Evolutionary conservation across 1,284 basidiomycete species (phyloP), one percentile per base, ranked within the genome.

Genomic region (Polyporus tsugae): DNA sequence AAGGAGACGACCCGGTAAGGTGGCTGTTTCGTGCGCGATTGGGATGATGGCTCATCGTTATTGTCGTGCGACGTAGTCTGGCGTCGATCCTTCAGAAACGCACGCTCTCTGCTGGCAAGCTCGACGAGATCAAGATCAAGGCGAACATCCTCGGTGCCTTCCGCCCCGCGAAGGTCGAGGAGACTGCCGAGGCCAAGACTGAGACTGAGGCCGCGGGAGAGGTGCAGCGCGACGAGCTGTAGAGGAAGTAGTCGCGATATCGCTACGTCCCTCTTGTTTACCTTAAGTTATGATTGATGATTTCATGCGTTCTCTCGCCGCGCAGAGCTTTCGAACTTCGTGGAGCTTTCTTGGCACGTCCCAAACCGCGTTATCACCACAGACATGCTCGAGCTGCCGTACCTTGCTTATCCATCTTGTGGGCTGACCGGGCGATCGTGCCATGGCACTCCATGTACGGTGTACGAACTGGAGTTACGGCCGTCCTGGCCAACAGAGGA

Each of bases 61-160:
- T 15, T 13, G 39, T 13, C 13, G 39, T 6, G 41, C 4, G n/a
- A 25, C n/a, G 11, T 69, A 93, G 91, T n/a, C 80, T 94, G 69
- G 82, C 83, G 64, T 86, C 85, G 72, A 91, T 96, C 75, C 84
- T 96, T 68, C 82, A 84, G 77, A 95, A 95, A 83, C 87, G 90
- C 67, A 90, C 85, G 44, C 83, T 98, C 52, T 86, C 92, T 5
- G 85, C 88, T 0, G 81, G 86, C 63, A 98, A 99, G 83, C 83
- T 97, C 57, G 97, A 99, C 80, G 96, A 99, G 84, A 90, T 99
- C 76, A 94, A 95, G 82, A 88, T 94, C 80, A 97, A 97, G 85
- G 86, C 88, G 63, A 99, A 99, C 83, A 89, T 98, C 73, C 88
- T 98, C 65, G 80, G 84, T 10, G 88, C 94, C 0, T 97, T 98